Evolutionary conservation across 2,329 filamentous ascomycete genomes (phyloP).

Genomic region (Blumeria hordei): DNA sequence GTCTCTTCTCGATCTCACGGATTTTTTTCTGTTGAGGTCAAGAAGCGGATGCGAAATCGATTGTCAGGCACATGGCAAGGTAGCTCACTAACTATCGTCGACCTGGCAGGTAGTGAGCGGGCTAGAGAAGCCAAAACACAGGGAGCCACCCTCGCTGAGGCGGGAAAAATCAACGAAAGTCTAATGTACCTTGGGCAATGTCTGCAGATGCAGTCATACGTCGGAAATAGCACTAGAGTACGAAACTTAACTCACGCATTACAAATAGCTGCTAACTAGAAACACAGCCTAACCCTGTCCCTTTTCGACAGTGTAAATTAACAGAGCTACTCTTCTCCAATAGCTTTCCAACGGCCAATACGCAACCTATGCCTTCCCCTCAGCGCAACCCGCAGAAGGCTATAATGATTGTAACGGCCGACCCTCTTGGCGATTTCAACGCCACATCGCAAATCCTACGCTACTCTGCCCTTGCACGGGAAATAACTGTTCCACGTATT

Average conservation of each 20-base stretch:
- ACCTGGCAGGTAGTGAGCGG: slow-evolving; percentile 80
- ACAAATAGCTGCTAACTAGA: slow-evolving; percentile 3
- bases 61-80: slow-evolving; percentile 43
- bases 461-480: slow-evolving; percentile 77
- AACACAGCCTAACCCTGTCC: slow-evolving; percentile 42
- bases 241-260: slow-evolving; percentile 3
- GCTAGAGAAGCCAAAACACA: slow-evolving; percentile 85
- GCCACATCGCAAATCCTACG: slow-evolving; percentile 88
- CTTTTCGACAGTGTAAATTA: slow-evolving; percentile 64
- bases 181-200: slow-evolving; percentile 97
- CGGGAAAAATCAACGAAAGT: slow-evolving; percentile 94
- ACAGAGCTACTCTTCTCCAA: slow-evolving; percentile 75
- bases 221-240: slow-evolving; percentile 50
- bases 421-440: slow-evolving; percentile 83
- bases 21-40: slow-evolving; percentile 89
- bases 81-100: slow-evolving; percentile 66
- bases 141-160: slow-evolving; percentile 76
- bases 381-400: slow-evolving; percentile 55
- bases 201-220: slow-evolving; percentile 78
- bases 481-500: slow-evolving; percentile 75
- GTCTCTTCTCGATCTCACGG: slow-evolving; percentile 82
- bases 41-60: slow-evolving; percentile 39
- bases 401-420: slow-evolving; percentile 90
- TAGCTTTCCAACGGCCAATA: slow-evolving; percentile 32
- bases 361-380: slow-evolving; percentile 3